These are phyloP conservation scores for Conticribra weissflogii DNA, from an alignment of 108 stramenopile genomes.

Conservation along the genomic window DNA sequence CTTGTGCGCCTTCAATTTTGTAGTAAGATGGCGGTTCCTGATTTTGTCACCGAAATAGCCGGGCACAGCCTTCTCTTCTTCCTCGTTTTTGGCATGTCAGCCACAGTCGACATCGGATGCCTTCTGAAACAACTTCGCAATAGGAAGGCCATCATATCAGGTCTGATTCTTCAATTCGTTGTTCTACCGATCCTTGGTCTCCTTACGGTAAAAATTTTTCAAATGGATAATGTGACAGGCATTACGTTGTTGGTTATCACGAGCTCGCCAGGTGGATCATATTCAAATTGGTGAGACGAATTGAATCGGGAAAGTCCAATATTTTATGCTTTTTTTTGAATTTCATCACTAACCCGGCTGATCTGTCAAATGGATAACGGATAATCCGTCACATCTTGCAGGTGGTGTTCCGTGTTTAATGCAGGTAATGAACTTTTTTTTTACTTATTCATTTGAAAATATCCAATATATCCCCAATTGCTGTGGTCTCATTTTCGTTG, in stretches of 20 bases:
- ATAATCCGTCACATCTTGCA: too few species aligned
- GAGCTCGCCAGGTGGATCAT: constrained; percentile 76
- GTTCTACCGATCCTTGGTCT: constrained; percentile 80
- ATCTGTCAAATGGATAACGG: too few species aligned
- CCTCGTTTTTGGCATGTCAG: constrained; percentile 75
- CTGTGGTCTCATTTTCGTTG: too few species aligned
- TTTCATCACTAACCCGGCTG: too few species aligned
- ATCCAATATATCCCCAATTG: too few species aligned
- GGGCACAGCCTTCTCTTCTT: constrained; percentile 58
- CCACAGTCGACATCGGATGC: constrained; percentile 61
- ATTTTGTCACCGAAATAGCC: not conserved
- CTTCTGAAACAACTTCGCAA: constrained; percentile 60
- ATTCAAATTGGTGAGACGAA: constrained; percentile 76
- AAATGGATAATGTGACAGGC: constrained; percentile 52
- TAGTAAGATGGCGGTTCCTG: constrained; percentile 5
- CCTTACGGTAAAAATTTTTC: constrained; percentile 47
- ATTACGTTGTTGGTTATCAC: constrained; percentile 75
- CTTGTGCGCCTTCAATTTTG: too few species aligned
- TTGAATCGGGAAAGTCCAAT: too few species aligned
- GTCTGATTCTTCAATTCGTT: constrained; percentile 58
- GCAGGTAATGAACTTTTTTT: constrained; percentile 13
- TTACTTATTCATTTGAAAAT: too few species aligned
- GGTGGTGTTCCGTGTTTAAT: constrained; percentile 57
- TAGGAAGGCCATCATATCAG: constrained; percentile 56
- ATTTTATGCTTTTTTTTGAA: too few species aligned